Evolutionary conservation across 164 flowering plant genomes (phyloP).

Genomic region (Dillenia suffruticosa): DNA sequence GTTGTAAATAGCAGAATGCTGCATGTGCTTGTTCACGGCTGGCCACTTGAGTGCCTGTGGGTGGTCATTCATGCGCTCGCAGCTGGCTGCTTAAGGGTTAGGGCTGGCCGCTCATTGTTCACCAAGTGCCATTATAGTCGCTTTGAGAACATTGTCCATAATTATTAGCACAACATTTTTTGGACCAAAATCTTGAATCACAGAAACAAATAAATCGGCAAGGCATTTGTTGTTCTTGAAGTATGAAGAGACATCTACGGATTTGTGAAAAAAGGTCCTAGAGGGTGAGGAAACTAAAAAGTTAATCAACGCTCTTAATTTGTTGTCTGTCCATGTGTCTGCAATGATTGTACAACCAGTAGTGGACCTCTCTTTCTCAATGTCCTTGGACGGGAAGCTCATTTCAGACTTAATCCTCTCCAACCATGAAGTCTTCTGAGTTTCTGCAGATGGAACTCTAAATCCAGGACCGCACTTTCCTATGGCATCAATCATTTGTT

Average conservation of each 20-base stretch:
- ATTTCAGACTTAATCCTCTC: slow-evolving; percentile 75
- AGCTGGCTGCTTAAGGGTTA: too few species aligned
- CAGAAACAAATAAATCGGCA: slow-evolving; percentile 72
- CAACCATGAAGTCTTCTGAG: slow-evolving; percentile 69
- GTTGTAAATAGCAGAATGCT: too few species aligned
- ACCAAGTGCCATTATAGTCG: too few species aligned
- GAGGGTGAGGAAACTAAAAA: slow-evolving; percentile 89
- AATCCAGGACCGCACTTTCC: slow-evolving; percentile 70
- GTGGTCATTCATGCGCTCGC: too few species aligned
- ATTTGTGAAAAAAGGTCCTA: slow-evolving; percentile 81
- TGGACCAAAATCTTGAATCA: slow-evolving; percentile 81
- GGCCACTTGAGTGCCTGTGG: too few species aligned
- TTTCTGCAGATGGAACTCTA: slow-evolving; percentile 64
- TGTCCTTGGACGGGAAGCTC: slow-evolving; percentile 55
- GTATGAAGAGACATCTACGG: slow-evolving; percentile 77
- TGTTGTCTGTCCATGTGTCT: slow-evolving; percentile 92
- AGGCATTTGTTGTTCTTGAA: slow-evolving; percentile 68
- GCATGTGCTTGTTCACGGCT: too few species aligned
- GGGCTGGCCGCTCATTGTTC: too few species aligned
- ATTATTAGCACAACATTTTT: slow-evolving; percentile 90
- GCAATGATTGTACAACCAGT: slow-evolving; percentile 91
- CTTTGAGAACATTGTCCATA: slow-evolving; percentile 55
- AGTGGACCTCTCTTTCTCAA: slow-evolving; percentile 74
- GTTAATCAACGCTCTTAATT: slow-evolving; percentile 74
- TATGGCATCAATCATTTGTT: slow-evolving; percentile 77